phyloP scores from a whole-genome alignment of 345 rosid species.

The Fremontodendron californicum region DNA sequence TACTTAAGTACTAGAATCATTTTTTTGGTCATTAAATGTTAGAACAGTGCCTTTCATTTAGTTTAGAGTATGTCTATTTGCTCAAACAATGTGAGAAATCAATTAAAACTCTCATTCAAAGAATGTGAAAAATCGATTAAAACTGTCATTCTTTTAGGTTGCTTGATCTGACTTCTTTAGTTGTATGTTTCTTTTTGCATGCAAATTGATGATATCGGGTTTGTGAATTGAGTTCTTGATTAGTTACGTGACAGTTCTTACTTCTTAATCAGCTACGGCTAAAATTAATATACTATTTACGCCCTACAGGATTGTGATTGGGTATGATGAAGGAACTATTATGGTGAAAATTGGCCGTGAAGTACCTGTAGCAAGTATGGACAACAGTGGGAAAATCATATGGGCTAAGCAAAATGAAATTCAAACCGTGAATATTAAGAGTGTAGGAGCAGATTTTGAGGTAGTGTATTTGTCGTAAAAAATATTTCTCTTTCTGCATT shows the following conservation, averaged over 20 bases:
- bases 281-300: not conserved
- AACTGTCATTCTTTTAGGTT: not conserved
- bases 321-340: conserved; percentile 99
- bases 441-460: conserved; percentile 96
- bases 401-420: conserved; percentile 99
- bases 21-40: conserved; percentile 3
- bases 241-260: not conserved
- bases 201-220: conserved; percentile 6
- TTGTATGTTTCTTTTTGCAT: not conserved
- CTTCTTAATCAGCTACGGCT: not conserved
- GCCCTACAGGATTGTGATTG: conserved; percentile 77
- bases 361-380: conserved; percentile 99
- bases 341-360: conserved; percentile 99
- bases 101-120: not conserved
- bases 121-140: conserved; percentile 4
- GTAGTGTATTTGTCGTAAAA: conserved; percentile 28
- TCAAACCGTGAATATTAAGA: conserved; percentile 97
- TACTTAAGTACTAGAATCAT: not conserved
- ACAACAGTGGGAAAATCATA: conserved; percentile 94
- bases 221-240: conserved; percentile 6
- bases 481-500: conserved; percentile 11
- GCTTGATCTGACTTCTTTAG: not conserved
- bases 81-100: conserved; percentile 1
- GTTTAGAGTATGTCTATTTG: not conserved
- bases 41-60: not conserved